Base-by-base conservation (phyloP, 805 yeast genomes). In the Metschnikowia kofuensis region DNA sequence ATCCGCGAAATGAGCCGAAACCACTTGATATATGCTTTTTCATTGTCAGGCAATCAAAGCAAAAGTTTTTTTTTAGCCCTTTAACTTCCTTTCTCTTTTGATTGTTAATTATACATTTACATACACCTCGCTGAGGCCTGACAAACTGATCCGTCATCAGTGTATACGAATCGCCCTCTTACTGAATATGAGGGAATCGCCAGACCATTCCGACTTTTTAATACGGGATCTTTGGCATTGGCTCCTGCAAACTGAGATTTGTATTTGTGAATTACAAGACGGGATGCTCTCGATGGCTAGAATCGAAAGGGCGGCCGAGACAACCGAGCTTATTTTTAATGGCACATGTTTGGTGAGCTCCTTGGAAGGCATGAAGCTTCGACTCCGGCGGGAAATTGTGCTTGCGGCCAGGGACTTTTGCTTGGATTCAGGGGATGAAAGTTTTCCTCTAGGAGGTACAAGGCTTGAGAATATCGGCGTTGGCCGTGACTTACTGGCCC, bases 221-320 rank as follows among this genome's bases (percentile, higher is more conserved):
- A 11, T 42, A 30, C 29, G 31, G 28, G 46, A 42, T n/a, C 50
- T 42, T 16, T 47, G 50, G 50, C 50, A 29, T 35, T 39, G 46
- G 46, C 50, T 34, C 30, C 42, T 38, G 40, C 35, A 47, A 28
- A 37, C 38, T 8, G 46, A 42, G 10, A 29, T 32, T 12, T 42
- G 46, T 34, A 13, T 26, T 7, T 35, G 34, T 26, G 46, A 42
- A 29, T 10, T 42, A 15, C 38, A 38, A 21, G 42, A 47, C 4
- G 14, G 29, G n/a, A 30, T 45, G 35, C 40, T 45, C 7, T 21
- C 10, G 6, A 37, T 41, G 7, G 38, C 31, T 8, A 30, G 16
- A 15, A 10, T n/a, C 26, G n/a, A 6, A 6, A 7, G 14, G 6
- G 26, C 14, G 11, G 12, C n/a, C 13, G 37, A 35, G 2, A 34